Percentiles rank a stretch among this genome's conserved stretches.
Evolutionary conservation across 108 stramenopile genomes (phyloP).

Genomic region (Conticribra guillardii): DNA sequence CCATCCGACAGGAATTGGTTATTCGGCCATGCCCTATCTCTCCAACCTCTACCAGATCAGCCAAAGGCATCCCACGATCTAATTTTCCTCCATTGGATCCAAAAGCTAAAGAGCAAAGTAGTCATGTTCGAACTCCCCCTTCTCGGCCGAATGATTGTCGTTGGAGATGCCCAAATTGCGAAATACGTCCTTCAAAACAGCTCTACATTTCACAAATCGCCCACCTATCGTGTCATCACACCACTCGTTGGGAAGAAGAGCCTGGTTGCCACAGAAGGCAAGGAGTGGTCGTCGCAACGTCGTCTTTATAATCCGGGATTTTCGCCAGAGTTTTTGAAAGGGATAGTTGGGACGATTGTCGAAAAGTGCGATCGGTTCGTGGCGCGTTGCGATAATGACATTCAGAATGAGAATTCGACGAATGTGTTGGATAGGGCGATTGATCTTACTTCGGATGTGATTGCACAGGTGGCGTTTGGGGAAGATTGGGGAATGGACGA

Average conservation of each 20-base stretch:
- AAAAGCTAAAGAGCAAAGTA: slow-evolving; percentile 40
- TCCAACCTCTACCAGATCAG: slow-evolving; percentile 10
- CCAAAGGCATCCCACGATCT: slow-evolving; percentile 30
- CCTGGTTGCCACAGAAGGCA: slow-evolving; percentile 29
- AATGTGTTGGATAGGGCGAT: slow-evolving; percentile 26
- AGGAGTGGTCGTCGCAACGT: slow-evolving; percentile 32
- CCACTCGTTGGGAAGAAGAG: slow-evolving; percentile 32
- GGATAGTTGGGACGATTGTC: slow-evolving; percentile 16
- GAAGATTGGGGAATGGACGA: slow-evolving; percentile 40
- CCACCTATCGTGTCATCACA: slow-evolving; percentile 13
- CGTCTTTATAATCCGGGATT: slow-evolving; percentile 42
- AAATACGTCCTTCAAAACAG: slow-evolving; percentile 19
- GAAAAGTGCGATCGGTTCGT: slow-evolving; percentile 44
- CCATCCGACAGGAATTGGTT: slow-evolving; percentile 25
- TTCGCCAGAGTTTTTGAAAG: slow-evolving; percentile 28
- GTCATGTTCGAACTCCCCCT: slow-evolving; percentile 34
- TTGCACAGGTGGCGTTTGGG: slow-evolving; percentile 44
- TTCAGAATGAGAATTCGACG: slow-evolving; percentile 12
- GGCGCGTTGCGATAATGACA: slow-evolving; percentile 25
- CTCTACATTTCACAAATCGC: slow-evolving; percentile 21
- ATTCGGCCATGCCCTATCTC: slow-evolving; percentile 22
- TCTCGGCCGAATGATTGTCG: slow-evolving; percentile 30
- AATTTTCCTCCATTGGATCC: slow-evolving; percentile 32
- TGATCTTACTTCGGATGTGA: slow-evolving; percentile 41
- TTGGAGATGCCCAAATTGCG: slow-evolving; percentile 35